These are phyloP conservation scores for Citrus cavaleriei DNA, from an alignment of 345 rosid genomes.

Conservation along the genomic window DNA sequence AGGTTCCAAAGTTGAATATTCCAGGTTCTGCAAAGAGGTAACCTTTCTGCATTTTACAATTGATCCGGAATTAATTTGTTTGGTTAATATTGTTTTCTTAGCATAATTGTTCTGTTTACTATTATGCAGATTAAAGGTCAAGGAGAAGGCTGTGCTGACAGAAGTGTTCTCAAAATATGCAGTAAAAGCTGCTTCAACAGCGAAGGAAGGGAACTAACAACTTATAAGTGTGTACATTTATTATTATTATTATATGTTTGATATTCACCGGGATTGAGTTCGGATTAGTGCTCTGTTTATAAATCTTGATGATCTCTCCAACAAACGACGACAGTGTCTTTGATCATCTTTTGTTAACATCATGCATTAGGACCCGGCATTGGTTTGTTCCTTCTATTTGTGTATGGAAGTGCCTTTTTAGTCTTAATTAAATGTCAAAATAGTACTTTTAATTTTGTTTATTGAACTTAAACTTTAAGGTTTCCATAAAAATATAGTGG, in stretches of 20 bases:
- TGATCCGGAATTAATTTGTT: neutral
- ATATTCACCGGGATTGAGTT: neutral
- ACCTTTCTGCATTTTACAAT: constrained; percentile 2
- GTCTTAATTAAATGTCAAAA: too few relatives aligned
- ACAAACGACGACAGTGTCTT: too few relatives aligned
- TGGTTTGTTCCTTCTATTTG: neutral
- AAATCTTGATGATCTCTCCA: too few relatives aligned
- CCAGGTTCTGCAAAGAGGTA: constrained; percentile 73
- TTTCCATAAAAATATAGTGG: too few relatives aligned
- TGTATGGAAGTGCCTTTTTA: neutral
- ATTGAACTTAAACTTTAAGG: neutral
- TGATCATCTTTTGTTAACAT: too few relatives aligned
- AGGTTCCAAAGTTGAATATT: constrained; percentile 31
- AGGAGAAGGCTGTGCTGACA: constrained; percentile 70
- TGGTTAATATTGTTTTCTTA: neutral
- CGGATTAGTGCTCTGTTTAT: too few relatives aligned
- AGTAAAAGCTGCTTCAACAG: constrained; percentile 31
- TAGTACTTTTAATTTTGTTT: neutral
- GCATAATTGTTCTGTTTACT: neutral
- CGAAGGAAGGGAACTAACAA: constrained; percentile 30
- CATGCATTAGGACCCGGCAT: neutral
- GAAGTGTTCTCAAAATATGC: constrained; percentile 74
- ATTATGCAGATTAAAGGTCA: constrained; percentile 60
- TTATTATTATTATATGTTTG: neutral
- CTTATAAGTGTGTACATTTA: neutral